Evolutionary conservation across 768 basidiomycete species (phyloP), one percentile per base, ranked within the genome.

Genomic region (Boletus insuetus): DNA sequence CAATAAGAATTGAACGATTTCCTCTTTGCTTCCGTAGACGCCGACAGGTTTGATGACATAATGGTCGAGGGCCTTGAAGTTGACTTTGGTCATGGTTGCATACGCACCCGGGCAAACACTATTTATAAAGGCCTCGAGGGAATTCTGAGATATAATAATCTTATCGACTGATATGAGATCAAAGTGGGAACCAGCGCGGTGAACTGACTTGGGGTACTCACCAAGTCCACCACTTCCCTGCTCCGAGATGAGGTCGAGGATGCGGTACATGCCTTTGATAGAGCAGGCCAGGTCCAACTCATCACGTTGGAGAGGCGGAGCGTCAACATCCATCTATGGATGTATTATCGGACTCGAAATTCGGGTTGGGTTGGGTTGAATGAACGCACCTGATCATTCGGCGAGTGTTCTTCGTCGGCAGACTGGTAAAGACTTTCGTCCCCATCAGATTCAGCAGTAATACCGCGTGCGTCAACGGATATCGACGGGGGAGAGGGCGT

Each of bases 81-180:
- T 75, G 54, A 86, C 79, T 56, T 75, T 80, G 2, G 80, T 83
- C 47, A 84, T 69, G 0, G 81, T 80, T 1, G 60, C 56, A 59
- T 83, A 85, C 6, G 85, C 77, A 2, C 80, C 77, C 0, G 84
- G 81, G 39, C 61, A 72, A 10, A 84, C 44, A 17, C 62, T 63
- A 48, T 84, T 80, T 60, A 82, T 75, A 48, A 85, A 77, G 3
- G 69, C 57, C 55, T 71, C 68, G 13, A 86, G 68, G 3, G 81
- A 78, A 3, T 75, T 69, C 63, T 83, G 81, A 2, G 74, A 72
- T 29, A 86, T 86, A 64, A 86, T 79, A 32, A 86, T 77, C 62
- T 86, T 86, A 59, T 84, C 82, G 38, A 84, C 84, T 83, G 55
- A 49, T 46, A 17, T 29, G n/a, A 47, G 10, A 49, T n/a, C 17